Conservation (phyloP, 371 early-diverging fungal species). For the Apophysomyces ossiformis region DNA sequence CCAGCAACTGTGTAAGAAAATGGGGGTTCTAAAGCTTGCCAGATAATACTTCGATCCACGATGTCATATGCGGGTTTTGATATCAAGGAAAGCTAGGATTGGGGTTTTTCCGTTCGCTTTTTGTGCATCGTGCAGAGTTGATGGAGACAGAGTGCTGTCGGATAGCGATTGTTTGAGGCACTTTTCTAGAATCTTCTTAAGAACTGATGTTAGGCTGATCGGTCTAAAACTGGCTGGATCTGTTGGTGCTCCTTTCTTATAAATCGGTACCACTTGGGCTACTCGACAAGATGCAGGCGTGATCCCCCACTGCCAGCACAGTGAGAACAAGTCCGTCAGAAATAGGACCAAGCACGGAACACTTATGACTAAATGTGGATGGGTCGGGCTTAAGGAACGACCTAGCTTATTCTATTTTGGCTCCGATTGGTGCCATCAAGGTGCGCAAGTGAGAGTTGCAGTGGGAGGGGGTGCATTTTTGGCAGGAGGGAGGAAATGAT, state of each 20-base stretch:
- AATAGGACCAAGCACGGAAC: too few species aligned
- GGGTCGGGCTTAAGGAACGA: too few species aligned
- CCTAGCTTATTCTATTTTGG: too few species aligned
- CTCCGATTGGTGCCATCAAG: too few species aligned
- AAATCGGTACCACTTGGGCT: slow-evolving; percentile 19
- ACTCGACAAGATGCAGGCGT: slow-evolving; percentile 12
- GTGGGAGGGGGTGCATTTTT: too few species aligned
- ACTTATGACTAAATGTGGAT: too few species aligned
- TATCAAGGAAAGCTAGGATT: slow-evolving; percentile 30
- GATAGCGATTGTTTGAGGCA: slow-evolving; percentile 7
- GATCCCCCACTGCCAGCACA: slow-evolving; percentile 16
- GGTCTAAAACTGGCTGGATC: slow-evolving; percentile 27
- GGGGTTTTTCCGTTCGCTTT: slow-evolving; percentile 3
- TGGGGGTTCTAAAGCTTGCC: slow-evolving; percentile 4
- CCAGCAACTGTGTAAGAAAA: background rate
- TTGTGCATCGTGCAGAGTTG: slow-evolving; percentile 12
- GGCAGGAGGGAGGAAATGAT: too few species aligned
- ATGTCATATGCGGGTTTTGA: slow-evolving; percentile 30
- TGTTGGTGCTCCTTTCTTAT: slow-evolving; percentile 16
- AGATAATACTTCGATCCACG: slow-evolving; percentile 21
- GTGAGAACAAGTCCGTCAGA: slow-evolving; percentile 11
- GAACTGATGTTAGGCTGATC: slow-evolving; percentile 23
- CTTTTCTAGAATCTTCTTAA: slow-evolving; percentile 23
- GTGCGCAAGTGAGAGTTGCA: too few species aligned
- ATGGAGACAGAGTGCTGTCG: slow-evolving; percentile 24